Base-by-base conservation (phyloP, 2,329 filamentous ascomycete species). In the Fusarium mangiferae region DNA sequence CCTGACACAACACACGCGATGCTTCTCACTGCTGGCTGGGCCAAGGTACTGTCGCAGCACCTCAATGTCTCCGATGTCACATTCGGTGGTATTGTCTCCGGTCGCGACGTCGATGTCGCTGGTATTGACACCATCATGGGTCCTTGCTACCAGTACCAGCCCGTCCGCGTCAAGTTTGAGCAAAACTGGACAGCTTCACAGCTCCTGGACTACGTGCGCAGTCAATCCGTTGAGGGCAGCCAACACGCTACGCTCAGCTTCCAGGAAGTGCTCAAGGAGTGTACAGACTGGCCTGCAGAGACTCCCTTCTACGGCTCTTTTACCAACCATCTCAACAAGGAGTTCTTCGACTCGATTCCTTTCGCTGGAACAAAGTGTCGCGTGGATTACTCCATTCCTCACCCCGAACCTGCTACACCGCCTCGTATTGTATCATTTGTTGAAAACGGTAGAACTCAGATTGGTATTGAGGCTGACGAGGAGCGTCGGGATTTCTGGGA, bases 81-180 rank as follows among this genome's bases (percentile, higher is more conserved):
- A 2, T 79, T 80, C 17, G 77, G 77, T 6, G 68, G 77, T 6
- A 79, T 80, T 33, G 77, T 79, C 1, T 79, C 78, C 7, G 78
- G 78, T 7, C 78, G 78, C 15, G 74, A 73, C 48, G 45, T 78
- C 26, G 66, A 77, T 17, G 44, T 79, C 10, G 7, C 63, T 1
- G 76, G 75, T 8, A 66, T 76, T 36, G 77, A 79, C 24, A 62
- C 62, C 36, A 70, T 78, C 44, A 78, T 80, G 76, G 78, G 78
- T 0, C 77, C 78, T 3, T 80, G 78, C 64, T 80, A 80, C 42
- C 78, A 80, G 30, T 80, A 79, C 67, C 78, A 78, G 54, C 78
- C 78, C 2, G 68, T 80, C 14, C 72, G 78, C n/a, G 77, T 80
- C 62, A 71, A 60, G 48, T 75, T 80, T 11, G 66, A 74, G 42